phyloP scores from a whole-genome alignment of 345 rosid species.

The Anacardium occidentale region DNA sequence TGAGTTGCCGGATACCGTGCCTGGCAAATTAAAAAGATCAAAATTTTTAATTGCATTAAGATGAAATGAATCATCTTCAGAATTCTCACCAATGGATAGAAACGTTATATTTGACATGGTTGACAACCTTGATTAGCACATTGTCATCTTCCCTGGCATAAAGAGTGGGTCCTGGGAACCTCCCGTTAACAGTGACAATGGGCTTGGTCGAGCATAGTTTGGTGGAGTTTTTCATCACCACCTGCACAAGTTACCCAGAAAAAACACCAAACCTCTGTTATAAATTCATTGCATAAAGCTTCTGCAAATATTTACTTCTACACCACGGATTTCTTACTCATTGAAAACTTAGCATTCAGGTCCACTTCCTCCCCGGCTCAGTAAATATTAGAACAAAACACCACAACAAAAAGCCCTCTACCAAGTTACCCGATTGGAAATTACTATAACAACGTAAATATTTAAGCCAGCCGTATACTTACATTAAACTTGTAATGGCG shows the following conservation, averaged over 20 bases:
- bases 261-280: not conserved
- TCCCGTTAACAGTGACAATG: slow-evolving; percentile 79
- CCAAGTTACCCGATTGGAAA: too few species aligned
- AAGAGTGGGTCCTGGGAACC: slow-evolving; percentile 83
- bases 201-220: slow-evolving; percentile 78
- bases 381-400: too few species aligned
- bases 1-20: slow-evolving; percentile 83
- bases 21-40: slow-evolving; percentile 26
- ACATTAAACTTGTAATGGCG: slow-evolving; percentile 76
- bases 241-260: slow-evolving; percentile 32
- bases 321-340: too few species aligned
- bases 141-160: slow-evolving; percentile 87
- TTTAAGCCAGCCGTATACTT: slow-evolving; percentile 34
- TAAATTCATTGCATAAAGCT: not conserved
- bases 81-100: slow-evolving; percentile 72
- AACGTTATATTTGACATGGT: slow-evolving; percentile 81
- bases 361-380: too few species aligned
- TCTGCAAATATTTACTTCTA: too few species aligned
- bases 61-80: not conserved
- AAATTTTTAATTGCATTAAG: not conserved
- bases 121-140: slow-evolving; percentile 70
- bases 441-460: too few species aligned
- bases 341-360: too few species aligned
- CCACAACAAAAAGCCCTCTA: too few species aligned
- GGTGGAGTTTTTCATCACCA: slow-evolving; percentile 61